Evolutionary conservation across 805 yeast genomes (phyloP), one percentile per base, ranked within the genome.

Genomic region (Metschnikowia kofuensis): DNA sequence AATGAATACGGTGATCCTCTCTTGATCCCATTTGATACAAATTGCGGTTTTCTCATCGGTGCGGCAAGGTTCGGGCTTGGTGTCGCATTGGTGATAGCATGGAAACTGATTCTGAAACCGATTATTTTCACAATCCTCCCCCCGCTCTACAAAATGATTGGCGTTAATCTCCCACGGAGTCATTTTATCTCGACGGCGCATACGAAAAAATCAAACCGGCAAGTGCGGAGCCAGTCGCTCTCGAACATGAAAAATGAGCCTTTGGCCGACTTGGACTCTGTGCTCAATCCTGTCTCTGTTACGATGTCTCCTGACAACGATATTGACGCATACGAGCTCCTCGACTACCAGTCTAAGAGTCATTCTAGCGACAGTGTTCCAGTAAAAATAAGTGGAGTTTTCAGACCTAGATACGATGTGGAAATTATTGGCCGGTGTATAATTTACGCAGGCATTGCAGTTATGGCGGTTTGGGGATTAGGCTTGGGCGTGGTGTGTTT

Each of bases 391-490:
- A 51, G 72, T 54, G 79, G 77, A 13, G 86, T 82, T 0, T 80
- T 78, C 59, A 75, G 74, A 49, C 77, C 82, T 2, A 75, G 91
- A 42, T 84, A 85, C 56, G 90, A 83, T 48, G 83, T 86, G 30
- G 92, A 86, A 52, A 86, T 89, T 3, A 67, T 88, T 31, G 90
- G 94, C 9, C 76, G 96, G 58, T 70, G 87, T 52, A 67, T 86
- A 14, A 87, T 90, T 1, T 92, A 92, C 67, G 84, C 87, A 0
- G 98, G 98, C 0, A 81, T 92, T 29, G 78, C 94, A 0, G 58
- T 74, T 28, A 66, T 78, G 31, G 85, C 87, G 0, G 65, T 78
- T 21, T 71, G 76, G 75, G 75, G 74, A 12, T 66, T 68, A 49
- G 64, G 63, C 9, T 40, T 63, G 26, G 60, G 57, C 12, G 56